Conservation (phyloP, 768 basidiomycete genomes). For the Rhodotorula kratochvilovae region DNA sequence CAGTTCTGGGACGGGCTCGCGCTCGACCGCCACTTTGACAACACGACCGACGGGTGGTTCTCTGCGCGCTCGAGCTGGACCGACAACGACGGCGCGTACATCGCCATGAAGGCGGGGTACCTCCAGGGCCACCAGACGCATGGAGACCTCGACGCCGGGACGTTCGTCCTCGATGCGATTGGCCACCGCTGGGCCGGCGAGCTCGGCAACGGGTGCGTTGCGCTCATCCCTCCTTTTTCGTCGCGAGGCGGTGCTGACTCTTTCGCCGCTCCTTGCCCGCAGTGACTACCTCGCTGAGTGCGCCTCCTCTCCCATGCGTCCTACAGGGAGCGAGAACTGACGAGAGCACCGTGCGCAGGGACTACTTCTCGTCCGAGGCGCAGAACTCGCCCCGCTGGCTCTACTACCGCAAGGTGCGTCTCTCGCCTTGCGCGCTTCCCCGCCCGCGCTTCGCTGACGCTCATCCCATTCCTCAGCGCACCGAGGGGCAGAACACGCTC, state of each 20-base stretch:
- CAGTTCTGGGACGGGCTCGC: conserved; percentile 86
- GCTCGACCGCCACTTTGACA: conserved; percentile 77
- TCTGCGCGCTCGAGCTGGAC: conserved; percentile 93
- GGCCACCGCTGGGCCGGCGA: conserved; percentile 94
- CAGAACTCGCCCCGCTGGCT: conserved; percentile 68
- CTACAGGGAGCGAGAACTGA: neutral
- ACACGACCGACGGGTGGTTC: conserved; percentile 71
- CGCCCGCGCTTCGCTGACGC: neutral
- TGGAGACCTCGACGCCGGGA: conserved; percentile 81
- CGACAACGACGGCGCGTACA: conserved; percentile 70
- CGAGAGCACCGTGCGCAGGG: conserved; percentile 20
- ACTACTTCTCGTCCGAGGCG: conserved; percentile 71
- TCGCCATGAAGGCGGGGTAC: conserved; percentile 82
- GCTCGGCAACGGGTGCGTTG: conserved; percentile 63
- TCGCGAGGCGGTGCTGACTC: too few relatives aligned
- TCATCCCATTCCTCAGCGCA: conserved; percentile 55
- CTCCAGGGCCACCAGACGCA: conserved; percentile 74
- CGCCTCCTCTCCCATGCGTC: neutral
- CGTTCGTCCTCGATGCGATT: conserved; percentile 90
- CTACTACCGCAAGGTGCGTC: conserved; percentile 68
- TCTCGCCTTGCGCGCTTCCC: too few relatives aligned
- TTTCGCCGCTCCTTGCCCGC: too few relatives aligned
- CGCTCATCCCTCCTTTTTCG: neutral
- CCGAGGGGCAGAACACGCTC: conserved; percentile 95
- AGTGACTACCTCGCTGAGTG: conserved; percentile 60